phyloP scores from a whole-genome alignment of 2,329 filamentous ascomycete species.

The Nigrospora osmanthi region DNA sequence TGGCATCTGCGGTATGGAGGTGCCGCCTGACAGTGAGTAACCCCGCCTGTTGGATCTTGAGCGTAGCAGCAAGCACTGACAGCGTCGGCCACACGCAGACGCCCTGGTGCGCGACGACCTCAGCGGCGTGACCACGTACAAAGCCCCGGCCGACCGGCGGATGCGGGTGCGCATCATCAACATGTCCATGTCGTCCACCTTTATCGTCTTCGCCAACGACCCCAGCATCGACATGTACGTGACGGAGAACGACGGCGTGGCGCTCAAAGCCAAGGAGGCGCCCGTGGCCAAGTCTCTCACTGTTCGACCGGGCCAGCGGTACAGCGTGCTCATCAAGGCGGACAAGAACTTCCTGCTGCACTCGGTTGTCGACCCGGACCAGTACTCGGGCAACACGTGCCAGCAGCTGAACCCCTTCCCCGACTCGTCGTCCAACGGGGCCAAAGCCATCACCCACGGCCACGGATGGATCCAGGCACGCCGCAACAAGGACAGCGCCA shows the following conservation, averaged over 20 bases:
- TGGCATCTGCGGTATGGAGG: slow-evolving; percentile 1
- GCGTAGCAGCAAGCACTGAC: neutral
- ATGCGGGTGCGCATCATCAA: slow-evolving; percentile 2
- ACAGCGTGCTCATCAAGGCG: neutral
- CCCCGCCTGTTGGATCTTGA: neutral
- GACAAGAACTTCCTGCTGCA: neutral
- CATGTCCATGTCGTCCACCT: slow-evolving; percentile 1
- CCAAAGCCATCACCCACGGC: neutral
- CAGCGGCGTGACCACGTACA: neutral
- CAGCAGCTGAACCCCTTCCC: neutral
- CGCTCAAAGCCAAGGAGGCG: neutral
- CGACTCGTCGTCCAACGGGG: neutral
- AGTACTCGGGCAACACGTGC: slow-evolving; percentile 2
- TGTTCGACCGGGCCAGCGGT: slow-evolving; percentile 1
- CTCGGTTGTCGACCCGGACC: slow-evolving; percentile 1
- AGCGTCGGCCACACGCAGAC: neutral
- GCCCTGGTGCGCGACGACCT: slow-evolving; percentile 1
- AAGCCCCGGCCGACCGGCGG: neutral
- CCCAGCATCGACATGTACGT: neutral
- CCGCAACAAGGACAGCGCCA: neutral
- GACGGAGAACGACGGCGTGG: slow-evolving; percentile 1
- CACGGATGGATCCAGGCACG: neutral
- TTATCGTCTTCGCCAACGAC: neutral
- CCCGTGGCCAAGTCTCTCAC: neutral
- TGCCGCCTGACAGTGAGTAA: slow-evolving; percentile 1